Percentiles rank a stretch among this genome's conserved stretches.
Conservation (phyloP, 2,329 filamentous ascomycete species). For the Aspergillus fijiensis region DNA sequence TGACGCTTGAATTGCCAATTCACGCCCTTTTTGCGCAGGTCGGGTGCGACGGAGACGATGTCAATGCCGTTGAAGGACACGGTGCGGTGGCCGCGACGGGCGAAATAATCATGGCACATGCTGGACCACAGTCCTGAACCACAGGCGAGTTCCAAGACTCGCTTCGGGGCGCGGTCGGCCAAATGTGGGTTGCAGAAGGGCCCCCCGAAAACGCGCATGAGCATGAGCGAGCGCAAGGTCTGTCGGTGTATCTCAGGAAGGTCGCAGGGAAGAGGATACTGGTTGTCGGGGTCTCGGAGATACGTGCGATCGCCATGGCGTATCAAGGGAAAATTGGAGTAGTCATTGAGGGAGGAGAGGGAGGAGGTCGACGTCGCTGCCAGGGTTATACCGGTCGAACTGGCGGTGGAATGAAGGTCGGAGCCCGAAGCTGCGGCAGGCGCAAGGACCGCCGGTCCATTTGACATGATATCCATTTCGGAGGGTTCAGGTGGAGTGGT, state of each 20-base stretch:
- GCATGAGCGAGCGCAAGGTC: slow-evolving; percentile 76
- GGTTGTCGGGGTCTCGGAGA: slow-evolving; percentile 67
- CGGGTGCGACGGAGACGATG: slow-evolving; percentile 69
- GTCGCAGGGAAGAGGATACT: slow-evolving; percentile 87
- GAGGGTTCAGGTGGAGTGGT: slow-evolving; percentile 3
- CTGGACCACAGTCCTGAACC: slow-evolving; percentile 88
- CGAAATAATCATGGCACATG: slow-evolving; percentile 79
- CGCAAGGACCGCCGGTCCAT: slow-evolving; percentile 27
- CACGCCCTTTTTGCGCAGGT: slow-evolving; percentile 69
- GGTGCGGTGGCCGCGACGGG: slow-evolving; percentile 63
- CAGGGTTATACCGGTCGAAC: slow-evolving; percentile 30
- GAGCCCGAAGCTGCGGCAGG: slow-evolving; percentile 31
- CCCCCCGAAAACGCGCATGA: slow-evolving; percentile 76
- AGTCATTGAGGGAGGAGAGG: slow-evolving; percentile 38
- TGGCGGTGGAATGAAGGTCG: slow-evolving; percentile 35
- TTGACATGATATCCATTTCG: slow-evolving; percentile 34
- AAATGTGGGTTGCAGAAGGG: slow-evolving; percentile 73
- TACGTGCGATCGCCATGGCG: slow-evolving; percentile 79
- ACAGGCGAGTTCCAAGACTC: slow-evolving; percentile 83
- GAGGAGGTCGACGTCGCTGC: slow-evolving; percentile 39
- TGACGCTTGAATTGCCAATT: slow-evolving; percentile 88
- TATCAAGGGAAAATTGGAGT: slow-evolving; percentile 59
- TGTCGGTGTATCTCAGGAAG: slow-evolving; percentile 84
- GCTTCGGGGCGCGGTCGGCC: slow-evolving; percentile 65
- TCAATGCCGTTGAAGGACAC: slow-evolving; percentile 82